Percentiles rank a stretch among this genome's conserved stretches.
phyloP scores from a whole-genome alignment of 352 stramenopile genomes.

The Phytophthora pseudosyringae region DNA sequence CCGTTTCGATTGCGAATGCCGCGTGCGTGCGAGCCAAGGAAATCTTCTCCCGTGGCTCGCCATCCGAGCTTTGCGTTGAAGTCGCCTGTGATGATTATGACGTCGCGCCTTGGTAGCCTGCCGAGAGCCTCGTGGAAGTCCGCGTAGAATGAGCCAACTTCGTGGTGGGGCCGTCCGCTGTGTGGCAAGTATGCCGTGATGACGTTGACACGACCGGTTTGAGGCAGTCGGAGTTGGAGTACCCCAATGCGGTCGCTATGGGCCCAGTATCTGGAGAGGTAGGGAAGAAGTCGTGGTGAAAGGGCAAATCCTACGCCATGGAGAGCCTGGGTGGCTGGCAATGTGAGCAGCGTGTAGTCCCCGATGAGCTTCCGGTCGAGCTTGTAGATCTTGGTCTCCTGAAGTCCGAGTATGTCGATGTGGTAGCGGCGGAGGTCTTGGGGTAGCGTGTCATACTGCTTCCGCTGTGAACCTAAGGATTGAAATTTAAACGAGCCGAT shows the following conservation, averaged over 20 bases:
- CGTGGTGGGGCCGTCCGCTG: background rate
- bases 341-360: background rate
- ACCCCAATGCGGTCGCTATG: slow-evolving; percentile 1
- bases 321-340: background rate
- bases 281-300: background rate
- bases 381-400: background rate
- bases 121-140: background rate
- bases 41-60: background rate
- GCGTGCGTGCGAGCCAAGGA: background rate
- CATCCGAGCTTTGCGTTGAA: slow-evolving; percentile 7
- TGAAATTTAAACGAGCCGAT: background rate
- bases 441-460: background rate
- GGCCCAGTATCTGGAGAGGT: background rate
- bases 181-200: background rate
- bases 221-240: background rate
- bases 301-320: background rate
- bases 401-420: slow-evolving; percentile 4
- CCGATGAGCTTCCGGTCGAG: background rate
- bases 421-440: background rate
- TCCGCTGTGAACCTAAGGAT: background rate
- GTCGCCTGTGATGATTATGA: slow-evolving; percentile 2
- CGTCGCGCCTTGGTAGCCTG: background rate
- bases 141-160: slow-evolving; percentile 1
- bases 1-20: slow-evolving; percentile 4
- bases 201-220: background rate